Conservation (phyloP, 495 filamentous ascomycete species). For the Neurospora tetrasperma region DNA sequence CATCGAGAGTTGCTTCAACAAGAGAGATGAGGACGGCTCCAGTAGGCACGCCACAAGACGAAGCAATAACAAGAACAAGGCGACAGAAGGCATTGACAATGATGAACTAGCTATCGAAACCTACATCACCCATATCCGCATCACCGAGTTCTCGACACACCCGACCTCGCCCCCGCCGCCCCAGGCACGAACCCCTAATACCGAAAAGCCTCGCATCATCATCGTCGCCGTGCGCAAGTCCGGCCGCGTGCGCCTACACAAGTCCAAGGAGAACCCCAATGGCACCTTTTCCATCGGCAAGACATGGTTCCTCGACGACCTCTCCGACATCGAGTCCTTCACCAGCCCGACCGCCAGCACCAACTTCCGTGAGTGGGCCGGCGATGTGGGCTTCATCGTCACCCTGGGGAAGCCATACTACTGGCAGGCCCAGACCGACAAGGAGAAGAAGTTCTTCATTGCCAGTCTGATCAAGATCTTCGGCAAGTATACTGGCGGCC, state of each 20-base stretch:
- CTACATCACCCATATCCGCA: conserved; percentile 93
- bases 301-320: conserved; percentile 89
- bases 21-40: conserved; percentile 72
- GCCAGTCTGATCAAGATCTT: conserved; percentile 90
- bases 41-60: conserved; percentile 41
- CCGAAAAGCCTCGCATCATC: conserved; percentile 84
- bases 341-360: conserved; percentile 49
- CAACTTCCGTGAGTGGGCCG: conserved; percentile 65
- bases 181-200: conserved; percentile 47
- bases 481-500: conserved; percentile 87
- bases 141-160: conserved; percentile 72
- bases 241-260: conserved; percentile 88
- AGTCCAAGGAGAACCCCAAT: conserved; percentile 89
- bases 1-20: conserved; percentile 81
- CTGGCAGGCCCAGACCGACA: conserved; percentile 82
- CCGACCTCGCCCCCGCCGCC: conserved; percentile 83
- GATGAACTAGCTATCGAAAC: conserved; percentile 51
- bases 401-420: conserved; percentile 91
- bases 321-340: conserved; percentile 71
- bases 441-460: conserved; percentile 98
- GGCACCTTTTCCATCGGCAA: conserved; percentile 95
- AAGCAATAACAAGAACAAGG: background rate
- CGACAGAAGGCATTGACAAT: background rate
- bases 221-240: conserved; percentile 87
- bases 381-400: conserved; percentile 74